phyloP scores from a whole-genome alignment of 1,284 basidiomycete species.

The Flammula alnicola region DNA sequence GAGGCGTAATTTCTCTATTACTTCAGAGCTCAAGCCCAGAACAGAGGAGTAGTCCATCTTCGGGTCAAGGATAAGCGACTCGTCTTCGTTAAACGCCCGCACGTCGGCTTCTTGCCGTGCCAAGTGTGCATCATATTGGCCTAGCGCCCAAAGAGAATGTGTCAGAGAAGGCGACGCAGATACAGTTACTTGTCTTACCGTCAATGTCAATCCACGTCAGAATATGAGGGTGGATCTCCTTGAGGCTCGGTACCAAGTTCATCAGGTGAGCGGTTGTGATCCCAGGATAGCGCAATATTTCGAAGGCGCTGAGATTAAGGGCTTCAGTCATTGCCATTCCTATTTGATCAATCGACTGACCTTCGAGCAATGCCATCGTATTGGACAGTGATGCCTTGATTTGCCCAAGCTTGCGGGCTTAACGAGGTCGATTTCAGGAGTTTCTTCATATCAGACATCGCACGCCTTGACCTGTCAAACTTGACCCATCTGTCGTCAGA shows the following conservation, averaged over 20 bases:
- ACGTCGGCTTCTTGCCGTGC: conserved; percentile 76
- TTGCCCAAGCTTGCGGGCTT: conserved; percentile 72
- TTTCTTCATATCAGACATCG: conserved; percentile 55
- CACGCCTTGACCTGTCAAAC: conserved; percentile 51
- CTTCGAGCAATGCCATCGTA: conserved; percentile 66
- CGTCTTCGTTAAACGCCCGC: conserved; percentile 78
- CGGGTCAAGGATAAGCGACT: conserved; percentile 71
- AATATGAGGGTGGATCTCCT: conserved; percentile 53
- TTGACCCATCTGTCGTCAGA: conserved; percentile 64
- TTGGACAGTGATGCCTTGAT: conserved; percentile 57
- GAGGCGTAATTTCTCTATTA: conserved; percentile 65
- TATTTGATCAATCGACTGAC: conserved; percentile 36
- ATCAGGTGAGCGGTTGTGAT: conserved; percentile 54
- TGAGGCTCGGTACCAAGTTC: conserved; percentile 59
- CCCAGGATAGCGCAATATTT: conserved; percentile 71
- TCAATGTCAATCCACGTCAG: conserved; percentile 73
- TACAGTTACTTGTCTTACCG: conserved; percentile 51
- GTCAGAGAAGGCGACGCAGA: too few species aligned
- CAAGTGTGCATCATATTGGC: conserved; percentile 65
- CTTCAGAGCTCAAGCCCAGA: conserved; percentile 76
- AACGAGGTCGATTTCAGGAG: conserved; percentile 53
- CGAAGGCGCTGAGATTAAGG: conserved; percentile 56
- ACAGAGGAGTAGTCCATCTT: conserved; percentile 72
- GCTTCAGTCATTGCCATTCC: neutral
- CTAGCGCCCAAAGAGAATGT: too few species aligned